These are phyloP conservation scores for Lachnellula suecica DNA, from an alignment of 2,329 filamentous ascomycete genomes.

Conservation along the genomic window DNA sequence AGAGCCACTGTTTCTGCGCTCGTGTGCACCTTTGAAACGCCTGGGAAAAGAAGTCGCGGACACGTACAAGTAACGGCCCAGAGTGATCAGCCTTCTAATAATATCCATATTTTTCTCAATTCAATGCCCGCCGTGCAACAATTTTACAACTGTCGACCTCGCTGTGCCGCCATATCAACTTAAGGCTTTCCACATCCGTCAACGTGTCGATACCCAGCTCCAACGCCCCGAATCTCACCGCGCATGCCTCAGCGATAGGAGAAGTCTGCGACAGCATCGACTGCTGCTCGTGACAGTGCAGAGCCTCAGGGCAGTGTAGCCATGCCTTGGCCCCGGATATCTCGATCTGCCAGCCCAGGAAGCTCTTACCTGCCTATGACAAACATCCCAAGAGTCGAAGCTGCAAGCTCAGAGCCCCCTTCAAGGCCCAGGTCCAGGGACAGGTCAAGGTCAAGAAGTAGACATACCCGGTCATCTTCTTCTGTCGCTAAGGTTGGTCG, in stretches of 20 bases:
- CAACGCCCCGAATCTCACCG: constrained; percentile 1
- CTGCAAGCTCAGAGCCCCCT: constrained; percentile 22
- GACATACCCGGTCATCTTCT: constrained; percentile 31
- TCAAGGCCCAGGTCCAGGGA: constrained; percentile 24
- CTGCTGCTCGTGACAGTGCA: constrained; percentile 30
- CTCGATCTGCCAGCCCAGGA: constrained; percentile 29
- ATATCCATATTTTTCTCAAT: background rate
- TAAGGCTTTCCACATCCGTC: background rate
- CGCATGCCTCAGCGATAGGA: constrained; percentile 34
- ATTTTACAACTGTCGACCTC: background rate
- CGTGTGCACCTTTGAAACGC: background rate
- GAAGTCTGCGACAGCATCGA: constrained; percentile 29
- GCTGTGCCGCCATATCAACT: background rate
- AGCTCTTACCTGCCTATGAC: constrained; percentile 28
- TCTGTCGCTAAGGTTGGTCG: constrained; percentile 32
- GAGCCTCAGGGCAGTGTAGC: constrained; percentile 5
- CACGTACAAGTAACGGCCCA: background rate
- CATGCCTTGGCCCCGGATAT: constrained; percentile 33
- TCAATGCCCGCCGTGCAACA: background rate
- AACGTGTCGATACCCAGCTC: background rate
- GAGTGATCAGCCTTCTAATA: too few species aligned
- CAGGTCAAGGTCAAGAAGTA: constrained; percentile 24
- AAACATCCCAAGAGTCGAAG: constrained; percentile 27
- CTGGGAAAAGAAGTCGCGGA: background rate
- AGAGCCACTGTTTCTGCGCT: background rate